Conservation (phyloP, 2,329 filamentous ascomycete species). For the Gyromitra esculenta region DNA sequence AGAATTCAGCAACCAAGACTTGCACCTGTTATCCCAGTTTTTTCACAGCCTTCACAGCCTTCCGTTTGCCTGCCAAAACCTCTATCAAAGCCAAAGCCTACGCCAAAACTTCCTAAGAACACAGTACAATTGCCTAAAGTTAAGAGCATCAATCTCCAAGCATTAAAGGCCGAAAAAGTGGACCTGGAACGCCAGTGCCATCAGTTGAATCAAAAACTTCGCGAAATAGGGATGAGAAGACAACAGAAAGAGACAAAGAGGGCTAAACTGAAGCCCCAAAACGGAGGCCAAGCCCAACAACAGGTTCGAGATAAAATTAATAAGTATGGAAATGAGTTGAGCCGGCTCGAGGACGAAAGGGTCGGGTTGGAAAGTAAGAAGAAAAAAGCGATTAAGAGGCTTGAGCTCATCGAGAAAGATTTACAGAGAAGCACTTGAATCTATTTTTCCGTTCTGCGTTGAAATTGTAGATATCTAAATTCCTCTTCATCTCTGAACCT, state of each 20-base stretch:
- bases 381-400: constrained; percentile 3
- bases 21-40: neutral
- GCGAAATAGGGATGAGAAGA: constrained; percentile 8
- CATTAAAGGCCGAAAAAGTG: constrained; percentile 8
- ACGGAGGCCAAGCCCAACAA: neutral
- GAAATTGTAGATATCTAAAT: neutral
- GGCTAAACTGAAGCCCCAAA: constrained; percentile 23
- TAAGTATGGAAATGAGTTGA: constrained; percentile 6
- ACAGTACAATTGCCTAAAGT: neutral
- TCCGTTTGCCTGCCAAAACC: neutral
- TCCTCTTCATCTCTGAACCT: too few species aligned
- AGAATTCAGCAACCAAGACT: neutral
- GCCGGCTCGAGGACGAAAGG: constrained; percentile 13
- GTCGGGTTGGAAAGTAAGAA: constrained; percentile 14
- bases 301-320: neutral
- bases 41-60: neutral
- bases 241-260: neutral
- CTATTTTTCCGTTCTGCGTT: neutral
- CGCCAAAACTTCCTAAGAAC: neutral
- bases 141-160: neutral
- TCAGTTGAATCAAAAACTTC: constrained; percentile 1
- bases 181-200: neutral
- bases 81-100: too few species aligned
- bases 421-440: constrained; percentile 1
- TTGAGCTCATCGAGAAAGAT: constrained; percentile 9